A percentile compares a stretch with the other conserved stretches of the same genome.
These are phyloP conservation scores for Penicillium psychrofluorescens DNA, from an alignment of 495 filamentous ascomycete genomes.

Conservation along the genomic window DNA sequence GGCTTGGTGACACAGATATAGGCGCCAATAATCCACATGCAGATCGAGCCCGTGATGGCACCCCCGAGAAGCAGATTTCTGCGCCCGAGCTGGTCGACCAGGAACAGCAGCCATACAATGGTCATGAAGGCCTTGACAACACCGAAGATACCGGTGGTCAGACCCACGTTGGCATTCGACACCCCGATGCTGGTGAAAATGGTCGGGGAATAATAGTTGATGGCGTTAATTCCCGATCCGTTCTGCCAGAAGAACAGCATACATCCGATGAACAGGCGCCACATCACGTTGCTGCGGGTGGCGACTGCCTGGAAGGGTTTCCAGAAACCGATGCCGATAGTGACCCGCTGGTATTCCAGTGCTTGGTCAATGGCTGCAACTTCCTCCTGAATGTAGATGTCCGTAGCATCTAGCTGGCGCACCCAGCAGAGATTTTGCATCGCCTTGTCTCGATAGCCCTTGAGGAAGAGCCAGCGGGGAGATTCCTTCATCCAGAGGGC, in stretches of 20 bases:
- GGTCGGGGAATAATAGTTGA: conserved; percentile 59
- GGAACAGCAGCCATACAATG: conserved; percentile 56
- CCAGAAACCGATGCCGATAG: conserved; percentile 59
- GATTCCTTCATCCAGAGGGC: conserved; percentile 45
- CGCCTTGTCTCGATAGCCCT: conserved; percentile 43
- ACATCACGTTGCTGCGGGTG: conserved; percentile 39
- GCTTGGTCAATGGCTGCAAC: conserved; percentile 53
- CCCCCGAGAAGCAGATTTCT: conserved; percentile 63
- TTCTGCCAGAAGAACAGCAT: conserved; percentile 66
- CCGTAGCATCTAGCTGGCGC: conserved; percentile 47
- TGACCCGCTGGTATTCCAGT: conserved; percentile 46
- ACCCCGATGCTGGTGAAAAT: conserved; percentile 55
- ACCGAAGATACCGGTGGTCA: conserved; percentile 46
- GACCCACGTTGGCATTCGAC: conserved; percentile 23
- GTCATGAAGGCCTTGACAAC: conserved; percentile 50
- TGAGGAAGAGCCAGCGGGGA: conserved; percentile 50
- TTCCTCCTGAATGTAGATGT: conserved; percentile 63
- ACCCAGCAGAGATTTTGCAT: conserved; percentile 57
- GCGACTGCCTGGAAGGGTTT: conserved; percentile 55
- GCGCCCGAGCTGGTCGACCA: conserved; percentile 63
- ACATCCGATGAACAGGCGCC: conserved; percentile 59
- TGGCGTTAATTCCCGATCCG: conserved; percentile 57
- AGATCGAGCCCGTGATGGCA: conserved; percentile 56
- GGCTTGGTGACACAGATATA: conserved; percentile 57
- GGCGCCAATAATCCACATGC: conserved; percentile 67